Evolutionary conservation across 2,329 filamentous ascomycete genomes (phyloP).

Genomic region (Cryphonectria carpinicola): DNA sequence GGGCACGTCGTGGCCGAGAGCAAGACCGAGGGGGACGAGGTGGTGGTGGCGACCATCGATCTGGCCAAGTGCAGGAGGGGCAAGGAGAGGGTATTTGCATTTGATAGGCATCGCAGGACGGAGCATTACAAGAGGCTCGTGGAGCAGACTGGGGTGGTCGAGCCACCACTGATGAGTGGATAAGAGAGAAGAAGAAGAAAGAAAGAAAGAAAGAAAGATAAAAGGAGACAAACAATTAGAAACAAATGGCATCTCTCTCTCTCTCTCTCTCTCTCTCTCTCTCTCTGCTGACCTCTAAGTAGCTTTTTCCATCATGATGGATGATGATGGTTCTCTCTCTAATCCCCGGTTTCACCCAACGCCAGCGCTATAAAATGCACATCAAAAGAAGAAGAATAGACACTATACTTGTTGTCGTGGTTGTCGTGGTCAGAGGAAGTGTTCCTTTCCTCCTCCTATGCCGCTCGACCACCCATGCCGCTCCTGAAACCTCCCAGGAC

Average conservation of each 20-base stretch:
- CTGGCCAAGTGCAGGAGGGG: slow-evolving; percentile 50
- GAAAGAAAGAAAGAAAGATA: neutral
- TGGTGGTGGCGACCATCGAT: slow-evolving; percentile 56
- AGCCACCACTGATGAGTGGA: slow-evolving; percentile 33
- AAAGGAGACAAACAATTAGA: neutral
- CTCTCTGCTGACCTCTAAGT: neutral
- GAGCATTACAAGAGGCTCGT: slow-evolving; percentile 48
- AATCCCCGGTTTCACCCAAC: slow-evolving; percentile 1
- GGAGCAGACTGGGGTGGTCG: slow-evolving; percentile 43
- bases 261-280: neutral
- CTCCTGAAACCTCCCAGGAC: slow-evolving; percentile 56
- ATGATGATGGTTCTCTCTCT: neutral
- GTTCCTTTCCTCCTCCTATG: neutral
- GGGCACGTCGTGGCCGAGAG: slow-evolving; percentile 55
- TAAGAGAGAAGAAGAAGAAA: neutral
- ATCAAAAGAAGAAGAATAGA: neutral
- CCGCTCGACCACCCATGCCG: slow-evolving; percentile 42
- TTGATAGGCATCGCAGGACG: slow-evolving; percentile 47
- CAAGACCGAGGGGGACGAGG: slow-evolving; percentile 51
- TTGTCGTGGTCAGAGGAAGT: neutral
- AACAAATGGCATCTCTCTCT: neutral
- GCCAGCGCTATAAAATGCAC: slow-evolving; percentile 11
- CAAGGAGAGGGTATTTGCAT: slow-evolving; percentile 53
- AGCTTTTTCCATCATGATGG: neutral
- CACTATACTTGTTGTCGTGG: neutral